Conservation (phyloP, 2,329 filamentous ascomycete species). For the Magnaporthiopsis poae region DNA sequence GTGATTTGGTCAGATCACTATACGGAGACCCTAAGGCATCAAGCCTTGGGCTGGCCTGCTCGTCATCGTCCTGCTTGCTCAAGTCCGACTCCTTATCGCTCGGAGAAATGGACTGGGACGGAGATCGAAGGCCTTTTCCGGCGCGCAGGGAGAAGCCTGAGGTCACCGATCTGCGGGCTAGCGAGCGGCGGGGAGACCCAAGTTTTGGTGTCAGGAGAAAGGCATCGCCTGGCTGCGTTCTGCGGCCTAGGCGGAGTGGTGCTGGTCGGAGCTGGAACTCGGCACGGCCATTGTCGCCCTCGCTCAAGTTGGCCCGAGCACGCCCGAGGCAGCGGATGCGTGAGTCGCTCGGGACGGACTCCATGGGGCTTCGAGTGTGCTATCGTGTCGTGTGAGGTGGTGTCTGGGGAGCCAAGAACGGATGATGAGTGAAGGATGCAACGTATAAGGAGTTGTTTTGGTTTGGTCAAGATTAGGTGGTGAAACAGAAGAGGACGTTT, state of each 20-base stretch:
- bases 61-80: background rate
- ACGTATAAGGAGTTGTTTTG: background rate
- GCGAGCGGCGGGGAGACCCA: background rate
- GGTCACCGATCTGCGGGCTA: background rate
- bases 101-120: background rate
- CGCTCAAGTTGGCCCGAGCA: background rate
- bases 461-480: background rate
- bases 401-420: background rate
- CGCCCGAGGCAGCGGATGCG: background rate
- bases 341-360: background rate
- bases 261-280: conserved; percentile 12
- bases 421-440: background rate
- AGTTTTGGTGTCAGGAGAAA: background rate
- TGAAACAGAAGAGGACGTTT: background rate
- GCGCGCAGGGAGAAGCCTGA: background rate
- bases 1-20: background rate
- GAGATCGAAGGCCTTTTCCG: background rate
- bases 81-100: conserved; percentile 3
- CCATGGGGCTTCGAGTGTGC: background rate
- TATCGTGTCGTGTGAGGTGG: background rate
- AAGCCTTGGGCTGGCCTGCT: background rate
- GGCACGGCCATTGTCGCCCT: conserved; percentile 9
- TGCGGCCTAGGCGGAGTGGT: conserved; percentile 13
- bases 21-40: background rate
- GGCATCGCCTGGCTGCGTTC: conserved; percentile 9